Base-by-base conservation (phyloP, 73 alveolate genomes). In the Diophrys sp. region DNA sequence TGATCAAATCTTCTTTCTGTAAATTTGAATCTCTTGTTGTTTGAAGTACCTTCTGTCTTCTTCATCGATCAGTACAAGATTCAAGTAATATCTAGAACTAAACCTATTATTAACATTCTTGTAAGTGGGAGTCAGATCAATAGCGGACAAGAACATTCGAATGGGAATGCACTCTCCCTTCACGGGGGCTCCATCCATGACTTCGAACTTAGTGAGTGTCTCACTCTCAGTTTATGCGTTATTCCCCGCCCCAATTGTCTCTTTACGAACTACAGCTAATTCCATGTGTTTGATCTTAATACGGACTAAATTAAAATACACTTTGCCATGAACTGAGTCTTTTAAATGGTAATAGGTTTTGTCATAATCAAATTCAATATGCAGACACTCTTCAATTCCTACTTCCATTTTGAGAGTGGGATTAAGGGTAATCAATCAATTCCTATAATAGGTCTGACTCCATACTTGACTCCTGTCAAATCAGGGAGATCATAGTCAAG, bases 351-450 rank as follows among this genome's bases (percentile, higher is more conserved):
- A 98, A 73, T 93, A 94, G 25, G 97, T 74, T 75, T 94, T 95
- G 69, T 95, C 95, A 73, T 95, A 97, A 83, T 98, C 99, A 75
- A 98, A 98, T 84, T 97, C 99, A 74, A 98, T 96, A 89, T 98
- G 99, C 73, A 98, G 96, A 89, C 99, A 96, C 73, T 96, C 99
- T 91, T 97, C 99, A 56, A 97, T 96, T 62, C 99, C 99, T n/a
- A 97, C 99, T 85, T 93, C 98, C 98, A 91, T 93, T 79, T 92
- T 93, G 76, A 93, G 89, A 31, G 94, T 84, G 56, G 88, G 77
- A 84, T 88, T 90, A n/a, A n/a, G n/a, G n/a, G n/a, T n/a, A n/a
- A n/a, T n/a, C n/a, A n/a, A n/a, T n/a, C n/a, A n/a, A n/a, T n/a
- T n/a, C n/a, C n/a, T n/a, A n/a, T n/a, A n/a, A n/a, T n/a, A n/a